Conservation (phyloP, 1,139 yeast genomes). For the Yamadazyma diddensiae region DNA sequence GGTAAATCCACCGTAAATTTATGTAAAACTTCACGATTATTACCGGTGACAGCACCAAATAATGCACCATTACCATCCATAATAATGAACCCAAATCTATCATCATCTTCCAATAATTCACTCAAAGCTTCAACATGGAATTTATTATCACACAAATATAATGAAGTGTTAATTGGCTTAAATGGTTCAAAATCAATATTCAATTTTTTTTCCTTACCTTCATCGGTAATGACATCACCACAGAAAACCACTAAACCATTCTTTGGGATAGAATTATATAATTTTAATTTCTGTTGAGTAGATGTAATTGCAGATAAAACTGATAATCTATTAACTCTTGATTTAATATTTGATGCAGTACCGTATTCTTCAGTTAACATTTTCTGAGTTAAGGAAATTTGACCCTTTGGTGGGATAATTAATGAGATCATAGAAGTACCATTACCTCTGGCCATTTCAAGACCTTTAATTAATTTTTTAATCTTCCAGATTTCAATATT, state of each 20-base stretch:
- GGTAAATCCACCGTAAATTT: conserved; percentile 97
- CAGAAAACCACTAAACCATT: conserved; percentile 95
- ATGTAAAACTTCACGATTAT: conserved; percentile 92
- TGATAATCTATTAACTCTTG: conserved; percentile 93
- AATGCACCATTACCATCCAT: conserved; percentile 99
- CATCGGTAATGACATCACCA: conserved; percentile 96
- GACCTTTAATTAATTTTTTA: conserved; percentile 83
- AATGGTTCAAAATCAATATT: conserved; percentile 96
- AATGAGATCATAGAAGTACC: conserved; percentile 98
- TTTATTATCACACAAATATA: conserved; percentile 94
- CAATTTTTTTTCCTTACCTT: conserved; percentile 94
- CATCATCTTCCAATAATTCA: conserved; percentile 91
- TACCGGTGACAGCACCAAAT: conserved; percentile 95
- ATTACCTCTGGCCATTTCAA: conserved; percentile 91
- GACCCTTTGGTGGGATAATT: conserved; percentile 93
- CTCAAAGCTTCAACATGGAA: conserved; percentile 96
- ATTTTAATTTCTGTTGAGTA: conserved; percentile 91
- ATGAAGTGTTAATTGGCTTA: conserved; percentile 95
- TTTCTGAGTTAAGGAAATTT: conserved; percentile 81
- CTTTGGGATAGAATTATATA: conserved; percentile 84
- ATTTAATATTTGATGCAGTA: conserved; percentile 95
- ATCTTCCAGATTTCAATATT: conserved; percentile 99
- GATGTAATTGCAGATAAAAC: conserved; percentile 96
- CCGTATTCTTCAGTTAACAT: conserved; percentile 98
- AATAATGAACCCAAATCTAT: conserved; percentile 92